Evolutionary conservation across 2,329 filamentous ascomycete species (phyloP), one percentile per base, ranked within the genome.

Genomic region (Aspergillus cejpii): DNA sequence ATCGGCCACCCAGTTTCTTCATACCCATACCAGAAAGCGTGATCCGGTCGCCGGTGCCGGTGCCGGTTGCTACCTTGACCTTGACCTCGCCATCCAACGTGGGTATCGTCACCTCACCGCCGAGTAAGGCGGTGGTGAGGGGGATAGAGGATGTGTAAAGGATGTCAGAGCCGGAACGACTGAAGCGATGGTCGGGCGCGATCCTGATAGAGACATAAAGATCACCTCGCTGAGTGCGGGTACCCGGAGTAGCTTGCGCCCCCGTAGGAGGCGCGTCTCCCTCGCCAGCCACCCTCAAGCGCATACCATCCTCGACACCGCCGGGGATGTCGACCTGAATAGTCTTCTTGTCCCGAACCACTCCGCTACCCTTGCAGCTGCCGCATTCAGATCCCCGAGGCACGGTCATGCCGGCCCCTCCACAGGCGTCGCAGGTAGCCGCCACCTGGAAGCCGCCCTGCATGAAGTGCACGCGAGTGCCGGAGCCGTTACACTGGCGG

Each of bases 281-380:
- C 61, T 94, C 89, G 20, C 86, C 86, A 47, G 83, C 80, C 21
- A 98, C 79, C 41, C 87, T 79, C 58, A 98, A 72, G 45, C 88
- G 81, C 91, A 97, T 97, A 44, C 91, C 90, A 64, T 98, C 91
- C 64, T 97, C 92, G 24, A 98, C 89, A 52, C 92, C 92, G 17
- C 86, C 89, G 1, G 92, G 92, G 37, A 98, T 96, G 57, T 97
- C 90, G 34, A 98, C 79, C 21, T 79, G 85, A 39, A 98, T 82
- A 0, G 85, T 87, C 71, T 87, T 88, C 50, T 82, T 78, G 60
- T 95, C 87, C 56, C 88, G 78, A 27, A 88, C 79, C 12, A 94
- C 90, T 37, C 92, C 92, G 43, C 88, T 81, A 28, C 92, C 92
- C 48, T 75, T 72, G 65, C 92, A 98, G 0, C 80, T 78, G 46